Base-by-base conservation (phyloP, 2,329 filamentous ascomycete species). In the Talaromyces sp. region DNA sequence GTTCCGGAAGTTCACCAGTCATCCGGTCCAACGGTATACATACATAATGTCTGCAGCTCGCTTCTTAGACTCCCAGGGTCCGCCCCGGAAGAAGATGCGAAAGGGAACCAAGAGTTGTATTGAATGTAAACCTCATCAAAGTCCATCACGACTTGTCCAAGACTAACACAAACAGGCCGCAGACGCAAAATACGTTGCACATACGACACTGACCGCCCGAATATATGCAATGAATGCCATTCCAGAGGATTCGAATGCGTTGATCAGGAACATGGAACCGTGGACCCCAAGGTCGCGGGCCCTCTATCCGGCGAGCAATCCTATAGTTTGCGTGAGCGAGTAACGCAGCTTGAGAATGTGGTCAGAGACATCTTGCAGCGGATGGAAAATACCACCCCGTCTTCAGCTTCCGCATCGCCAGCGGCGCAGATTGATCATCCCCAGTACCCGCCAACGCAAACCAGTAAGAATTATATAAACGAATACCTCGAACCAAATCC, bases 111-210 rank as follows among this genome's bases (percentile, higher is more conserved):
- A 76, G 66, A 80, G 78, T 66, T 80, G 78, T 69, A 69, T 72
- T 58, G 78, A 80, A 71, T 80, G 78, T 76, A 71, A 56, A 33
- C 33, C 10, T 56, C 33, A 6, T 25, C 17, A 9, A 9, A 11
- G 4, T 31, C 13, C 25, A 15, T 31, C 47, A 31, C 49, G 13
- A 52, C 15, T 52, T 25, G 43, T 22, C 35, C 2, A 37, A 13
- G 13, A 37, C 39, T 56, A 56, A 56, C 52, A 15, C 11, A 11
- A n/a, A 50, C 61, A 77, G 75, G 75, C 67, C 72, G 78, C 49
- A 73, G 78, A 62, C 75, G 78, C 47, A 80, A 80, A 66, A 80
- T 80, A 64, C 77, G 78, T 64, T 80, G 78, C 65, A 79, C 75
- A n/a, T 78, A 74, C 49, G 71, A 74, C 57, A 63, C 73, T 15